Percentiles rank a stretch among this genome's conserved stretches.
These are phyloP conservation scores for Cyclotella atomus DNA, from an alignment of 108 stramenopile species.

Conservation along the genomic window DNA sequence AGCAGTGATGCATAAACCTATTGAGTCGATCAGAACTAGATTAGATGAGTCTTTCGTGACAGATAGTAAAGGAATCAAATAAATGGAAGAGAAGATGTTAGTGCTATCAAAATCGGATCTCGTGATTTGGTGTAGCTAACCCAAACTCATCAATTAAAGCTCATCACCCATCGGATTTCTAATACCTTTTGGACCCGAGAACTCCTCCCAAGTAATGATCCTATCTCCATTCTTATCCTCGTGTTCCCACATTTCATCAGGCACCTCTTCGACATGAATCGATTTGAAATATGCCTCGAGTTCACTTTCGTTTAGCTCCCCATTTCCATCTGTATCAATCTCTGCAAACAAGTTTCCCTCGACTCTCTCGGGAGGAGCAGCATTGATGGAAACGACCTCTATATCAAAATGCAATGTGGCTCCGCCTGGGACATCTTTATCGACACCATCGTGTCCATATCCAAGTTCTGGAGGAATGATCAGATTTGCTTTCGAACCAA, in stretches of 20 bases:
- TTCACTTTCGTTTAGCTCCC: conserved; percentile 26
- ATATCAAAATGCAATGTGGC: conserved; percentile 68
- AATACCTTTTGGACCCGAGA: conserved; percentile 43
- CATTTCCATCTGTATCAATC: conserved; percentile 41
- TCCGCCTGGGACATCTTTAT: conserved; percentile 58
- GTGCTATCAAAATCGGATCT: too few species aligned
- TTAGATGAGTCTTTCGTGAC: too few species aligned
- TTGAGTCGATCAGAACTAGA: too few species aligned
- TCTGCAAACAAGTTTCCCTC: conserved; percentile 30
- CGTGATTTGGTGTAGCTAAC: too few species aligned
- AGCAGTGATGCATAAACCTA: too few species aligned
- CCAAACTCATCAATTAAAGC: too few species aligned
- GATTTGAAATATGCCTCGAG: conserved; percentile 34
- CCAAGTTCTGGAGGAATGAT: conserved; percentile 71
- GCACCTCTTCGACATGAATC: conserved; percentile 12
- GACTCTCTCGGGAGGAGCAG: conserved; percentile 8
- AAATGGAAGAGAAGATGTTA: too few species aligned
- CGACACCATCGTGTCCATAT: conserved; percentile 67
- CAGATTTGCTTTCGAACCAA: conserved; percentile 59
- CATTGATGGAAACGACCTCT: conserved; percentile 53
- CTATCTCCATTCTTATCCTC: conserved; percentile 50
- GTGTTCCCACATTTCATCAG: conserved; percentile 38
- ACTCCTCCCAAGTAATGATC: conserved; percentile 50
- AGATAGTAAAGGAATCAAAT: too few species aligned
- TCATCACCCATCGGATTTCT: neutral